Percentiles rank a stretch among this genome's conserved stretches.
Conservation (phyloP, 2,329 filamentous ascomycete genomes). For the Intubia oerlemansii region DNA sequence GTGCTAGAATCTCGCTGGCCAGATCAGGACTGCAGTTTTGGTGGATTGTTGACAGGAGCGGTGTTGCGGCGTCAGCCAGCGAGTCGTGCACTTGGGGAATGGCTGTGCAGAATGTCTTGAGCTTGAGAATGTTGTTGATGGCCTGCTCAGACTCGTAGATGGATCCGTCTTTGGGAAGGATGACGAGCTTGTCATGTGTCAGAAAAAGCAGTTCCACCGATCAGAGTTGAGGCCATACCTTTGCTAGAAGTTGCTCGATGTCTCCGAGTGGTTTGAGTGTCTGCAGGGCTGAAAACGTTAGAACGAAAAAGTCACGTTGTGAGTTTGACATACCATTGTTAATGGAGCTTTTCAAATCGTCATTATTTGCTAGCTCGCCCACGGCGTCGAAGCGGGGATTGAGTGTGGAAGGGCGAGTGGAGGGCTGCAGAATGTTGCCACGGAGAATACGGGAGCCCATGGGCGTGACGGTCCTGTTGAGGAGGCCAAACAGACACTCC, state of each 20-base stretch:
- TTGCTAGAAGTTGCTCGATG: conserved; percentile 58
- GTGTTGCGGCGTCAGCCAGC: conserved; percentile 39
- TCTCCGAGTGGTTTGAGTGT: conserved; percentile 47
- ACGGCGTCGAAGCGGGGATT: conserved; percentile 59
- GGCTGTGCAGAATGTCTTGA: conserved; percentile 58
- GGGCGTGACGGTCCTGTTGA: conserved; percentile 69
- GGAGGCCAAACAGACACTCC: conserved; percentile 61
- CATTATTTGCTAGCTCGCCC: conserved; percentile 58
- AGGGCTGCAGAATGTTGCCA: conserved; percentile 74
- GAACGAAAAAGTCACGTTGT: too few relatives aligned
- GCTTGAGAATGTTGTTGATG: conserved; percentile 67
- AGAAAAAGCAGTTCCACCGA: too few relatives aligned
- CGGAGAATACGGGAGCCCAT: conserved; percentile 76
- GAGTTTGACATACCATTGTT: conserved; percentile 35
- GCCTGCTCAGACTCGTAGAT: conserved; percentile 55
- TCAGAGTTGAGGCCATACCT: conserved; percentile 20
- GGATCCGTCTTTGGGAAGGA: conserved; percentile 42
- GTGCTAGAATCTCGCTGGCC: conserved; percentile 33
- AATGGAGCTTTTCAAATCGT: too few relatives aligned
- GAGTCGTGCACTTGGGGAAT: conserved; percentile 47
- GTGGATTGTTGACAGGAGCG: conserved; percentile 45
- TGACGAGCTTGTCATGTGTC: conserved; percentile 37
- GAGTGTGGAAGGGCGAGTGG: conserved; percentile 47
- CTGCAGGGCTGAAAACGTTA: conserved; percentile 9
- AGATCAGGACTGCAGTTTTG: conserved; percentile 45